Evolutionary conservation across 2,329 filamentous ascomycete genomes (phyloP).

Genomic region (Ceratocystis alfenasii): DNA sequence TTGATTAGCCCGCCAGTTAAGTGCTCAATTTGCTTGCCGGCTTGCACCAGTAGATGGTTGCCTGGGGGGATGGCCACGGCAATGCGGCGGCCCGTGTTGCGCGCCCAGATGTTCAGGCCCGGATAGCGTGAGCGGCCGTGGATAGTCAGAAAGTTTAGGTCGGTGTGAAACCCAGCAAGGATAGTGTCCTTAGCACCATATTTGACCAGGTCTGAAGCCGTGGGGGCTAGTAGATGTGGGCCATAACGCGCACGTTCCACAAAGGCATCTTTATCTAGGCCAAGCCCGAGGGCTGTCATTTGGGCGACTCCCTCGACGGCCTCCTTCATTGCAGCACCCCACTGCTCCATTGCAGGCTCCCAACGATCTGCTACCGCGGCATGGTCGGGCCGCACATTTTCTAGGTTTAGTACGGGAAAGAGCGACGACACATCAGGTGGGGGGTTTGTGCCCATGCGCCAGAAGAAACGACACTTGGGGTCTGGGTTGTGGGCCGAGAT

Average conservation of each 20-base stretch:
- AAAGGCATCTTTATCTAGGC: conserved; percentile 41
- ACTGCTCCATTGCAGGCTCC: conserved; percentile 43
- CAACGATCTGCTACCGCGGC: conserved; percentile 39
- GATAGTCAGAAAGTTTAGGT: conserved; percentile 54
- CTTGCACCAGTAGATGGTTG: conserved; percentile 48
- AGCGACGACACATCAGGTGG: conserved; percentile 32
- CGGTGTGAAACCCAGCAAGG: conserved; percentile 51
- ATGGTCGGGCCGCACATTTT: conserved; percentile 43
- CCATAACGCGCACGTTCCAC: conserved; percentile 45
- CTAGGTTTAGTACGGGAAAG: conserved; percentile 44
- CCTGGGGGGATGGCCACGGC: conserved; percentile 47
- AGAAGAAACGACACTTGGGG: conserved; percentile 53
- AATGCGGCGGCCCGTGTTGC: conserved; percentile 49
- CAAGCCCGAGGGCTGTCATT: conserved; percentile 47
- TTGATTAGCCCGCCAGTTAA: conserved; percentile 49
- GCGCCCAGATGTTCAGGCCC: conserved; percentile 50
- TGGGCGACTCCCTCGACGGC: conserved; percentile 46
- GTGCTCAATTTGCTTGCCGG: conserved; percentile 52
- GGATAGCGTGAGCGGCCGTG: conserved; percentile 52
- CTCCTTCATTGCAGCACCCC: conserved; percentile 49
- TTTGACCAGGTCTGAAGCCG: conserved; percentile 44
- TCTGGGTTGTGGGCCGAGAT: conserved; percentile 45
- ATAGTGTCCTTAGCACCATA: conserved; percentile 46
- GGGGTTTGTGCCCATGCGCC: conserved; percentile 44
- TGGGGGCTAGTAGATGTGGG: conserved; percentile 50